Conservation (phyloP, 345 rosid species). For the Citrus sp. region DNA sequence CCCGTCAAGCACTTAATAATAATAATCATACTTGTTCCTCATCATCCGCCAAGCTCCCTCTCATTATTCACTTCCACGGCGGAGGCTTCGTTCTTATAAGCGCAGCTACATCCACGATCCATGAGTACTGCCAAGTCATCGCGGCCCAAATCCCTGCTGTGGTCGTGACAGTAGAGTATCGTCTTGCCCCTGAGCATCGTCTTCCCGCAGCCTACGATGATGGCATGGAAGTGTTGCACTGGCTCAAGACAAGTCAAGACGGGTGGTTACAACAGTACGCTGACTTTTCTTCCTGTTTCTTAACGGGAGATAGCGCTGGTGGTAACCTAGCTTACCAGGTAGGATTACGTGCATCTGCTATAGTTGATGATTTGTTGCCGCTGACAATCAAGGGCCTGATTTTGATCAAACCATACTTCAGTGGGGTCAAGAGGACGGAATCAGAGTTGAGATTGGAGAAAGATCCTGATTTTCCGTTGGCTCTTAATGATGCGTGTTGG, state of each 20-base stretch:
- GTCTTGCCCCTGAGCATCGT: constrained; percentile 31
- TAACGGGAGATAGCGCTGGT: constrained; percentile 62
- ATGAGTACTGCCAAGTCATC: too few relatives aligned
- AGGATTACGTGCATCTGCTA: constrained; percentile 30
- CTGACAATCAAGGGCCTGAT: constrained; percentile 61
- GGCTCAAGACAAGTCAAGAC: constrained; percentile 25
- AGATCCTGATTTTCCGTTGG: constrained; percentile 8
- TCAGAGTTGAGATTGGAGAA: constrained; percentile 43
- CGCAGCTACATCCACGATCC: too few relatives aligned
- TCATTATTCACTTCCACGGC: too few relatives aligned
- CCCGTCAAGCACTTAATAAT: too few relatives aligned
- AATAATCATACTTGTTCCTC: too few relatives aligned
- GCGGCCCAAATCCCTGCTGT: too few relatives aligned
- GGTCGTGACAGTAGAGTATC: too few relatives aligned
- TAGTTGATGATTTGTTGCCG: constrained; percentile 22
- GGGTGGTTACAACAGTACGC: constrained; percentile 37
- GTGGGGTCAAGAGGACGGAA: constrained; percentile 40
- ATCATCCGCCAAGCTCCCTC: too few relatives aligned
- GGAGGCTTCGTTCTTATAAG: too few relatives aligned
- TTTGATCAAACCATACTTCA: constrained; percentile 57
- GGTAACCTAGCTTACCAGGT: constrained; percentile 52
- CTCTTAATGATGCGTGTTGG: constrained; percentile 47
- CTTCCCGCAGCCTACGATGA: constrained; percentile 69
- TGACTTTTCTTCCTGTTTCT: constrained; percentile 30
- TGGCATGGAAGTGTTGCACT: constrained; percentile 40